phyloP scores from a whole-genome alignment of 192 early-diverging fungal species.

The Rhizophagus sp. region DNA sequence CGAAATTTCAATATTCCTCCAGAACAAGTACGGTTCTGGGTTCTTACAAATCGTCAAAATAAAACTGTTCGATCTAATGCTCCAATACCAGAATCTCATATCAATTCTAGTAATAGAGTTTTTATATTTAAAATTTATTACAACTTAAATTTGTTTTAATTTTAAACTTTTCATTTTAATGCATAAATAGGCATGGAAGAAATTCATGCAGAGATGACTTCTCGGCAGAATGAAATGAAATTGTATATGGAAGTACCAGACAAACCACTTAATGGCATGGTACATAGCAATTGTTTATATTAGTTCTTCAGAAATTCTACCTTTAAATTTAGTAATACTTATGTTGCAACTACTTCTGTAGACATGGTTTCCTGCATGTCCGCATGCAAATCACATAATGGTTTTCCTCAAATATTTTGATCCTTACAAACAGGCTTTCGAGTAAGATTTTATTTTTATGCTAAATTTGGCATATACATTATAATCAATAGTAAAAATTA shows the following conservation, averaged over 20 bases:
- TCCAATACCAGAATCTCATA: constrained; percentile 35
- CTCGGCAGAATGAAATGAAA: constrained; percentile 39
- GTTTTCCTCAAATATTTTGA: constrained; percentile 90
- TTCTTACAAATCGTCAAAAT: constrained; percentile 84
- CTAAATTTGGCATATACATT: background rate
- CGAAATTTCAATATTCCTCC: constrained; percentile 43
- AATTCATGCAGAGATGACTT: constrained; percentile 38
- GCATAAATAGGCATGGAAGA: constrained; percentile 38
- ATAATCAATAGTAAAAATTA: background rate
- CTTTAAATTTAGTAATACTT: no score
- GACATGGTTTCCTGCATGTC: background rate
- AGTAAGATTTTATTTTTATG: constrained; percentile 40
- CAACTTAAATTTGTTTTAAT: background rate
- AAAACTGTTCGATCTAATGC: constrained; percentile 83
- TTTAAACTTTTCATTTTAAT: constrained; percentile 15
- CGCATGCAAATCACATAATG: constrained; percentile 42
- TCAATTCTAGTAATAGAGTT: constrained; percentile 41
- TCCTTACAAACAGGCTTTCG: constrained; percentile 56
- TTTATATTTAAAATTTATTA: background rate
- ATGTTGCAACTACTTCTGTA: background rate
- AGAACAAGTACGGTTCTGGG: constrained; percentile 79
- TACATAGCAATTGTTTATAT: constrained; percentile 26
- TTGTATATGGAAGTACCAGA: constrained; percentile 43
- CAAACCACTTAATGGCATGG: constrained; percentile 32
- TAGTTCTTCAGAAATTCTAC: background rate